Evolutionary conservation across 768 basidiomycete genomes (phyloP).

Genomic region (Leccinum disarticulatum): DNA sequence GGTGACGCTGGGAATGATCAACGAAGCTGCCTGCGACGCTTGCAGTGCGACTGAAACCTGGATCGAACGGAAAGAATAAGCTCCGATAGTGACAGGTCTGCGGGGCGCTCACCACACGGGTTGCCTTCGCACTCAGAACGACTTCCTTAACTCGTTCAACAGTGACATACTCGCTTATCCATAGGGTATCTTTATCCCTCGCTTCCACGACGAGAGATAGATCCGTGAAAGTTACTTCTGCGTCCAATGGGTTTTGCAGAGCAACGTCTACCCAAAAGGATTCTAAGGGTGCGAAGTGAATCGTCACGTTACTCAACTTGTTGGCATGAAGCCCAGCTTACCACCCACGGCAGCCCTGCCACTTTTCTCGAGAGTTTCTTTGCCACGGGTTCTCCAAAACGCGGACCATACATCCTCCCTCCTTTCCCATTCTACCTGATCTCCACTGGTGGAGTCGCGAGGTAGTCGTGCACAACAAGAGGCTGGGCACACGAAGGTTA

Average conservation of each 20-base stretch:
- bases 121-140: conserved; percentile 60
- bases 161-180: conserved; percentile 44
- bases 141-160: conserved; percentile 65
- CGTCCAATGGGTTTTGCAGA: conserved; percentile 69
- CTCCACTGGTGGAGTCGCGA: conserved; percentile 46
- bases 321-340: conserved; percentile 29
- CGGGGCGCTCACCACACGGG: conserved; percentile 51
- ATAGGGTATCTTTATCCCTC: conserved; percentile 29
- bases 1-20: conserved; percentile 56
- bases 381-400: conserved; percentile 58
- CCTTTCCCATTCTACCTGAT: conserved; percentile 54
- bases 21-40: conserved; percentile 46
- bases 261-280: conserved; percentile 74
- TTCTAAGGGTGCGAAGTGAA: conserved; percentile 43
- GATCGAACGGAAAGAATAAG: neutral
- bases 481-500: conserved; percentile 60
- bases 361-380: conserved; percentile 50
- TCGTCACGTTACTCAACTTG: neutral
- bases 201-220: conserved; percentile 56
- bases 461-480: conserved; percentile 59
- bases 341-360: conserved; percentile 66
- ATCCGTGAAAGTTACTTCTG: conserved; percentile 67
- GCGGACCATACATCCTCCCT: conserved; percentile 65
- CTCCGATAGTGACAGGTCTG: neutral
- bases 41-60: conserved; percentile 67